Evolutionary conservation across 768 basidiomycete genomes (phyloP), one percentile per base, ranked within the genome.

Genomic region (Boletus huronensis): DNA sequence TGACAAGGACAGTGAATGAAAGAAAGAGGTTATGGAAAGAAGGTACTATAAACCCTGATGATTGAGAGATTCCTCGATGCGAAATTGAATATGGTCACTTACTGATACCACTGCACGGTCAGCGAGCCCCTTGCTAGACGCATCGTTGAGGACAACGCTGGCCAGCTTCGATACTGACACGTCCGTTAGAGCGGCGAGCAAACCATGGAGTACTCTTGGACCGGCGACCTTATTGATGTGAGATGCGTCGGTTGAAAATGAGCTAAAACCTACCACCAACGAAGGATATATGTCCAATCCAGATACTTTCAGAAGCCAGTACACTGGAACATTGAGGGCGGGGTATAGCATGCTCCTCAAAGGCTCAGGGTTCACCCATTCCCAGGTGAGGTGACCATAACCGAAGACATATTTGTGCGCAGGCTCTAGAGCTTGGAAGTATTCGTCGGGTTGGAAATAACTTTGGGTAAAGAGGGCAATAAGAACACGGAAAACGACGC

Each of bases 401-500:
- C 94, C 93, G 68, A 92, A 98, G 47, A 97, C 91, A 40, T 85
- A 72, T 52, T 78, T 79, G 69, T 98, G 90, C 0, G 97, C 97
- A 43, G 91, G 88, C 67, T 99, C 97, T 41, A 98, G 79, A 6
- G 93, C 82, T 67, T 99, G 97, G 63, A 88, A 98, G 71, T 90
- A 96, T 71, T 98, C 97, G 70, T 99, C 97, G 9, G 97, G 94
- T 69, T 98, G 95, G 69, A 98, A 98, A 74, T 88, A 90, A 5
- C 94, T 92, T 50, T 80, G 79, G 0, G 92, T 94, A 38, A 74
- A 72, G 31, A 95, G 66, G 0, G 91, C 87, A 42, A 90, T 74
- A 8, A 73, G 54, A 48, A 89, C 68, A 43, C 90, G 83, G 58
- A 83, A 64, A 21, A 62, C 50, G 29, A 85, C 52, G n/a, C 81